phyloP scores from a whole-genome alignment of 2,329 filamentous ascomycete genomes.

The Lasiodiplodia sp. region DNA sequence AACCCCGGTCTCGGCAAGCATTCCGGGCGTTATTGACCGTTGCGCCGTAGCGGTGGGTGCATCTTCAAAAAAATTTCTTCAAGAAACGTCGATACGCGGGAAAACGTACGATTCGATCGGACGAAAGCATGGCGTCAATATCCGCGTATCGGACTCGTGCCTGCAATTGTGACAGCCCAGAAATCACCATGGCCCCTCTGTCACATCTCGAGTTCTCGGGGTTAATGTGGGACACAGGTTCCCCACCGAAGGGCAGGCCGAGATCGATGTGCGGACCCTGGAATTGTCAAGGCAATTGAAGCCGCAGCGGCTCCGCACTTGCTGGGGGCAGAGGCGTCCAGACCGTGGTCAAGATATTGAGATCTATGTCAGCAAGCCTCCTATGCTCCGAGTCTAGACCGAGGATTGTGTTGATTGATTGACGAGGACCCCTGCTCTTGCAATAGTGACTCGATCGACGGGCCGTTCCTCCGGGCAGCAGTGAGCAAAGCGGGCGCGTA shows the following conservation, averaged over 20 bases:
- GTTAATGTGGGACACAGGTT: not conserved
- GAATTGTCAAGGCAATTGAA: not conserved
- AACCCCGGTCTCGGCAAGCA: not conserved
- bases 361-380: not conserved
- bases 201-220: not conserved
- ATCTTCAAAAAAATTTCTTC: not conserved
- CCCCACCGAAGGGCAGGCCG: not conserved
- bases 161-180: not conserved
- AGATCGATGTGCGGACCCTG: not conserved
- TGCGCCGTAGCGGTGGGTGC: not conserved
- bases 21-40: not conserved
- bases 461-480: slow-evolving; percentile 9
- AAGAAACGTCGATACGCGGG: not conserved
- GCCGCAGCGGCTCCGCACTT: not conserved
- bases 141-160: not conserved
- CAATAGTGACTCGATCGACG: not conserved
- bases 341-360: not conserved
- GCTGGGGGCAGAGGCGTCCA: not conserved
- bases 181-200: not conserved
- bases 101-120: slow-evolving; percentile 4
- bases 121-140: not conserved
- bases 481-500: not conserved
- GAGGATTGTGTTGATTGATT: not conserved
- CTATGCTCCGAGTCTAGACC: not conserved
- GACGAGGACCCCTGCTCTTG: not conserved